Conservation (phyloP, 305 asterid species). For the Rubia balearica region DNA sequence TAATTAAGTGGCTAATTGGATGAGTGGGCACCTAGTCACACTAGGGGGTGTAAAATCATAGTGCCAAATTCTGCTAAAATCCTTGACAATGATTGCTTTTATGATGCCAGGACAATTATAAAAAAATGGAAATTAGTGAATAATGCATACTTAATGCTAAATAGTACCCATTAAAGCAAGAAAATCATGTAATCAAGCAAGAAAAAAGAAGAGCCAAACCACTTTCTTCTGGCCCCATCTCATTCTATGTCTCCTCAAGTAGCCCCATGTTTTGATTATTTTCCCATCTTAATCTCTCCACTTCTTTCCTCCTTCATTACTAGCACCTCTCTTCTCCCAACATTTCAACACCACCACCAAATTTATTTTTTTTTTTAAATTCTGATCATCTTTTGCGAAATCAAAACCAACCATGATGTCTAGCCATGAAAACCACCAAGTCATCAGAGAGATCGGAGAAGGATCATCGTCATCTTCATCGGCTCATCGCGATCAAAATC, state of each 20-base stretch:
- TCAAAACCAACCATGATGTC: constrained; percentile 31
- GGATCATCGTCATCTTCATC: constrained; percentile 28
- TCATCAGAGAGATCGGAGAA: constrained; percentile 20
- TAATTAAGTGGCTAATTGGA: neutral
- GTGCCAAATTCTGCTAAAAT: constrained; percentile 27
- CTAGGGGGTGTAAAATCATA: constrained; percentile 23
- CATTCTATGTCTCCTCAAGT: constrained; percentile 39
- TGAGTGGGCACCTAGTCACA: constrained; percentile 25
- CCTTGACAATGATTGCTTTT: constrained; percentile 43
- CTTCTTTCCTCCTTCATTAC: neutral
- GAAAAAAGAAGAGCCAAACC: constrained; percentile 45
- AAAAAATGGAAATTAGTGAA: constrained; percentile 11
- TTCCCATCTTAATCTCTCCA: constrained; percentile 5
- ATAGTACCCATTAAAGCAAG: constrained; percentile 55
- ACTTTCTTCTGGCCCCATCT: constrained; percentile 48
- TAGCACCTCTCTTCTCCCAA: neutral
- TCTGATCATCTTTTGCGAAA: neutral
- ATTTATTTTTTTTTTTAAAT: too few relatives aligned
- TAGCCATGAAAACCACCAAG: constrained; percentile 24
- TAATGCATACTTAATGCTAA: constrained; percentile 25
- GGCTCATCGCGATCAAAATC: neutral
- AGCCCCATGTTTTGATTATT: constrained; percentile 41
- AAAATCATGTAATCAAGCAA: constrained; percentile 41
- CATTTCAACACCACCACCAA: neutral
- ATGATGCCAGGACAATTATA: constrained; percentile 33